Evolutionary conservation across 176 grass and related monocot genomes (phyloP).

Genomic region (Bothriochloa decipiens): DNA sequence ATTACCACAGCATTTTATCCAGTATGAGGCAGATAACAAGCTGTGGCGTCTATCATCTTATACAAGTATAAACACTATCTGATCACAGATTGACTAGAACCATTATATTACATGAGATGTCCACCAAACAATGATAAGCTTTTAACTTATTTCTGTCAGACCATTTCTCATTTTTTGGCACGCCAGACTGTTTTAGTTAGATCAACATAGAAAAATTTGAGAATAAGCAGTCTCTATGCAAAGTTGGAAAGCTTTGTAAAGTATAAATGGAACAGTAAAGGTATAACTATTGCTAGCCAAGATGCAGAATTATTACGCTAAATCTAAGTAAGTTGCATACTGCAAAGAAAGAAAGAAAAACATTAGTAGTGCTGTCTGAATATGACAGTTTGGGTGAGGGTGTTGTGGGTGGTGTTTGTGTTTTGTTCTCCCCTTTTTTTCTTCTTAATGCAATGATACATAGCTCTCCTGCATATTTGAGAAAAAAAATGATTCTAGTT

Average conservation of each 20-base stretch:
- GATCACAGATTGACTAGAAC: conserved; percentile 4
- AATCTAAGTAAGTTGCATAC: conserved; percentile 34
- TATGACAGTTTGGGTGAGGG: not conserved
- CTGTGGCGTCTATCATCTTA: not conserved
- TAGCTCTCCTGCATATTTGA: not conserved
- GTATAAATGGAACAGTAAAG: conserved; percentile 11
- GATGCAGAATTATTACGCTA: not conserved
- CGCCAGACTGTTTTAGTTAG: conserved; percentile 22
- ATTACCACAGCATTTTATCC: not conserved
- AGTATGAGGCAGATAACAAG: conserved; percentile 9
- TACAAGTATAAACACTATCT: not conserved
- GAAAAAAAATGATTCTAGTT: conserved; percentile 12
- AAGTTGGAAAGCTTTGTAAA: conserved; percentile 2
- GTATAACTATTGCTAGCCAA: not conserved
- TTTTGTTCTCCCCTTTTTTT: not conserved
- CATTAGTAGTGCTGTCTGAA: not conserved
- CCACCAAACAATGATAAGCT: conserved; percentile 18
- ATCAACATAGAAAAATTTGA: not conserved
- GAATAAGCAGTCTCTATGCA: not conserved
- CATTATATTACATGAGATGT: not conserved
- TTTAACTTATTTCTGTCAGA: conserved; percentile 23
- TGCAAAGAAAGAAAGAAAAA: not conserved
- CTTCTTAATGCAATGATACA: not conserved
- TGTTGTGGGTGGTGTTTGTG: not conserved
- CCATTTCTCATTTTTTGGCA: not conserved